phyloP scores from a whole-genome alignment of 768 basidiomycete genomes.

The Hirschioporus abietinus region DNA sequence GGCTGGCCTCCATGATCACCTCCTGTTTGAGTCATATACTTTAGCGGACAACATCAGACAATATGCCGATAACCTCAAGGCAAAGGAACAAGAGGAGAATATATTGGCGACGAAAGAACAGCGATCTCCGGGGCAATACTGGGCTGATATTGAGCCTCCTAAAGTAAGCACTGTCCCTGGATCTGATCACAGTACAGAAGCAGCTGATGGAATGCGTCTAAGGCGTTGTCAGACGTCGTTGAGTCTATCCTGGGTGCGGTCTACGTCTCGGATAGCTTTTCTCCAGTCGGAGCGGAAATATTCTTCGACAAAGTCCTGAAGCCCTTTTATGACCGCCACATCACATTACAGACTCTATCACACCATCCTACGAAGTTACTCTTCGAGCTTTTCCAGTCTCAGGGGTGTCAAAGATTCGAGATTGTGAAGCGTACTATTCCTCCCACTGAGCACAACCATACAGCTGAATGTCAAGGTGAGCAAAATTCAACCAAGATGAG shows the following conservation, averaged over 20 bases:
- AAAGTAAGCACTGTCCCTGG: conserved; percentile 45
- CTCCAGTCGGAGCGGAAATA: conserved; percentile 50
- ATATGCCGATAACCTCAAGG: conserved; percentile 47
- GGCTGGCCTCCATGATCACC: conserved; percentile 56
- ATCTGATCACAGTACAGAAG: conserved; percentile 5
- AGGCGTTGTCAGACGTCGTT: conserved; percentile 76
- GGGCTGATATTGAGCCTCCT: conserved; percentile 71
- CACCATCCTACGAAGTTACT: conserved; percentile 75
- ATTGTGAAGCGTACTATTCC: conserved; percentile 35
- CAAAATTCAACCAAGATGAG: conserved; percentile 1
- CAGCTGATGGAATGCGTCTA: conserved; percentile 2
- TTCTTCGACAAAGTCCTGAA: conserved; percentile 65
- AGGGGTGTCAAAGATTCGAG: conserved; percentile 64
- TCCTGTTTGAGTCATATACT: conserved; percentile 52
- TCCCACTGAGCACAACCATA: conserved; percentile 32
- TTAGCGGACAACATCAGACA: conserved; percentile 44
- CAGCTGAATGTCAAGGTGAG: conserved; percentile 51
- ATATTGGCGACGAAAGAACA: conserved; percentile 41
- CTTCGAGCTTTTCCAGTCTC: conserved; percentile 66
- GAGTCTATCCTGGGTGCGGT: conserved; percentile 78
- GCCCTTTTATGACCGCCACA: conserved; percentile 76
- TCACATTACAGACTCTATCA: conserved; percentile 66
- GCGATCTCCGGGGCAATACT: conserved; percentile 61
- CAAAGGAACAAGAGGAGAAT: conserved; percentile 43
- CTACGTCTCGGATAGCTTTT: conserved; percentile 71